Evolutionary conservation across 2,329 filamentous ascomycete species (phyloP), one percentile per base, ranked within the genome.

Genomic region (Fusarium sp.): DNA sequence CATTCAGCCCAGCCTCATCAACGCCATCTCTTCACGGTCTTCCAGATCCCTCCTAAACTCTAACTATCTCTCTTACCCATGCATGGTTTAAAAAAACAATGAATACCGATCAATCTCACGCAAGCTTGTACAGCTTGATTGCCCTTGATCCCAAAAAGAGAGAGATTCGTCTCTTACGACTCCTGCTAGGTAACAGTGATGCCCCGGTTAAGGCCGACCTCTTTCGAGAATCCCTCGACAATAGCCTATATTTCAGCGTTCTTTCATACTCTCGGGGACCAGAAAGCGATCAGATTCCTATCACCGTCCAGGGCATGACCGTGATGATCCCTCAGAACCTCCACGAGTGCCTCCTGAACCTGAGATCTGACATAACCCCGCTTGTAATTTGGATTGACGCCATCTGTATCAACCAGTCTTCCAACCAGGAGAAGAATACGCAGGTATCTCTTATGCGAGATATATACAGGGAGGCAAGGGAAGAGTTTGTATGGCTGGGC

Each of bases 221-320:
- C 5, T 32, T 27, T 20, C 61, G 48, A 43, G 48, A 30, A 41
- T 57, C 61, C 7, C 61, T 64, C 27, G 20, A 64, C 34, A 27
- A 57, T 2, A 56, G 8, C 7, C 61, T 35, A 3, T 13, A 25
- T 6, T 64, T 64, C 61, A 64, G 61, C 35, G 61, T 64, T 45
- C 62, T 65, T 20, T 65, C 62, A n/a, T 65, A 65, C 27, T 58
- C 50, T 13, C 58, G 62, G 52, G 62, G 62, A 3, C n/a, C 50
- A 6, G 48, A 58, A 43, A 34, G 18, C 9, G 62, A 58, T 20
- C 48, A 25, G 10, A 11, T 35, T 5, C n/a, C 35, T 13, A 65
- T 65, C 10, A n/a, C 13, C 23, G 50, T 65, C 5, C 23, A 65
- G 30, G 52, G 52, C 4, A 43, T 27, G 14, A 5, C 56, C 5